These are phyloP conservation scores for Trichophyton schoenleinii DNA, from an alignment of 2,329 filamentous ascomycete genomes.

Conservation along the genomic window DNA sequence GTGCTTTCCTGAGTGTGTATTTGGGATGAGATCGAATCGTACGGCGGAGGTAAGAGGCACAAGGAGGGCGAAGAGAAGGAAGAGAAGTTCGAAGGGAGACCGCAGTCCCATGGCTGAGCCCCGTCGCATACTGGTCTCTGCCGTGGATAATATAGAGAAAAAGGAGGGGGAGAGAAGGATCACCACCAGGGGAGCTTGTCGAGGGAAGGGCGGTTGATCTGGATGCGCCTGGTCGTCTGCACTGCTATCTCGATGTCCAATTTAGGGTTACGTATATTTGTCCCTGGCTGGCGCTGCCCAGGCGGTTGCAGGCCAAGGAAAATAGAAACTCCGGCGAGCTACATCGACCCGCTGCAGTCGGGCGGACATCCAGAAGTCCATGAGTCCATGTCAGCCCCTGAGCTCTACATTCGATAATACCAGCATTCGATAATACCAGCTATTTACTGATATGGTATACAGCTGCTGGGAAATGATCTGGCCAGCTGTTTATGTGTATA, in stretches of 20 bases:
- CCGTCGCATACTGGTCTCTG: conserved; percentile 3
- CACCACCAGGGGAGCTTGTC: not conserved
- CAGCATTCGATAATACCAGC: not conserved
- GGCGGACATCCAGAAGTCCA: not conserved
- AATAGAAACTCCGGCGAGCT: not conserved
- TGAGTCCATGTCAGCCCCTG: too few species aligned
- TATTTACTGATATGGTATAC: too few species aligned
- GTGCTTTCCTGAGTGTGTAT: conserved; percentile 49
- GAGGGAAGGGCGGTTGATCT: not conserved
- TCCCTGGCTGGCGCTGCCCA: not conserved
- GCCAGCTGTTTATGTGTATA: too few species aligned
- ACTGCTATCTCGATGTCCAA: not conserved
- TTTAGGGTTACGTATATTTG: not conserved
- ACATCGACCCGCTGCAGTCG: too few species aligned
- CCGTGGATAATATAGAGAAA: not conserved
- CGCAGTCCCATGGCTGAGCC: conserved; percentile 4
- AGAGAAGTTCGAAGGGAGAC: conserved; percentile 8
- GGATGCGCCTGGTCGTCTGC: not conserved
- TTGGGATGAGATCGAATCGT: conserved; percentile 81
- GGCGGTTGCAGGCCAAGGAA: not conserved
- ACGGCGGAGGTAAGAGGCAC: conserved; percentile 43
- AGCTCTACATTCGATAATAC: not conserved
- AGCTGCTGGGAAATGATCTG: too few species aligned
- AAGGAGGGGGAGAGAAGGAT: not conserved
- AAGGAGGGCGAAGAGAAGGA: conserved; percentile 8